Conservation (phyloP, 2,329 filamentous ascomycete species). For the Rhynchosporium agropyri region DNA sequence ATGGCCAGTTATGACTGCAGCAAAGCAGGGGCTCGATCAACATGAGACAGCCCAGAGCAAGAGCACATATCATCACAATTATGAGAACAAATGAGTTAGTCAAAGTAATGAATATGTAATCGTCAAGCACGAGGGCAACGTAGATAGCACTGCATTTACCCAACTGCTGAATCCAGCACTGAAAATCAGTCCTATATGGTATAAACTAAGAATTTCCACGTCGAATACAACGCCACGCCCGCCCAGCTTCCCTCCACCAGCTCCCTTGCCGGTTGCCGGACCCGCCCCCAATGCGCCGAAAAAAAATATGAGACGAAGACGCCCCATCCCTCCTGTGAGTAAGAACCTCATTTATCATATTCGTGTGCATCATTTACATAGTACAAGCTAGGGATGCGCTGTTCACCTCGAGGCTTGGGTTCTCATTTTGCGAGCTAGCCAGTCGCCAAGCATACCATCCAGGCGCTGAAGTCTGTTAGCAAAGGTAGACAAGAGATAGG, state of each 20-base stretch:
- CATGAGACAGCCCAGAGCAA: constrained; percentile 20
- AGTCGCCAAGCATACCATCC: constrained; percentile 82
- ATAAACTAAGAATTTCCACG: constrained; percentile 23
- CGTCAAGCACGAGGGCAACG: background rate
- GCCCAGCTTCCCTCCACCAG: constrained; percentile 25
- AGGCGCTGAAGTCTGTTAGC: constrained; percentile 60
- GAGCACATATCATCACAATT: background rate
- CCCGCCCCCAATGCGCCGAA: constrained; percentile 14
- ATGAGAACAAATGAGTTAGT: background rate
- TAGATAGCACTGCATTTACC: constrained; percentile 19
- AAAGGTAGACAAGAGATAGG: constrained; percentile 19
- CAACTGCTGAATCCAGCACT: constrained; percentile 8
- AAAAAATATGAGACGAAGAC: constrained; percentile 21
- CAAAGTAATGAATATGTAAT: background rate
- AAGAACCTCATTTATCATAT: constrained; percentile 37
- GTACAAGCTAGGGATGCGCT: constrained; percentile 12
- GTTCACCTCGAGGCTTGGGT: constrained; percentile 37
- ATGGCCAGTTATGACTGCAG: constrained; percentile 11
- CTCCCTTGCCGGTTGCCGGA: constrained; percentile 14
- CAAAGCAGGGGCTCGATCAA: constrained; percentile 15
- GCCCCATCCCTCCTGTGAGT: constrained; percentile 12
- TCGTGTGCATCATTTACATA: constrained; percentile 40
- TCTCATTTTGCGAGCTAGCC: constrained; percentile 73
- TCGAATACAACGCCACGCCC: constrained; percentile 9
- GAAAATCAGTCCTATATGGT: constrained; percentile 32